phyloP scores from a whole-genome alignment of 169 alveolate genomes.

The Theileria equi region DNA sequence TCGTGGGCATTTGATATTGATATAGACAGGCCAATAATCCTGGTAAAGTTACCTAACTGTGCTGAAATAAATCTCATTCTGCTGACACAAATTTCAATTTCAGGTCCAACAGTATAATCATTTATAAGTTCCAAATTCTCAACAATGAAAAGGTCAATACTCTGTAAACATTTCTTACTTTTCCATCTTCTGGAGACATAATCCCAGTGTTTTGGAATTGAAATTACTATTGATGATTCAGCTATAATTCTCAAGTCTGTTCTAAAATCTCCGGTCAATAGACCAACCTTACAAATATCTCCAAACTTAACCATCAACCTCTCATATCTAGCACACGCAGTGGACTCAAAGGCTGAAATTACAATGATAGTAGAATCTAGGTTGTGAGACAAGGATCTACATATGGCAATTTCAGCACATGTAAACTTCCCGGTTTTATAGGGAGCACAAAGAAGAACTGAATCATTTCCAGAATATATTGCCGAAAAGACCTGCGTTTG shows the following conservation, averaged over 20 bases:
- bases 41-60: too few relatives aligned
- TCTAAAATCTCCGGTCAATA: constrained; percentile 82
- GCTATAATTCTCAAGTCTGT: constrained; percentile 80
- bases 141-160: constrained; percentile 85
- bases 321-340: constrained; percentile 26
- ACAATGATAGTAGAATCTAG: constrained; percentile 52
- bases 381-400: constrained; percentile 24
- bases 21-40: constrained; percentile 85
- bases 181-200: constrained; percentile 89
- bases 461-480: constrained; percentile 58
- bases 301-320: constrained; percentile 46
- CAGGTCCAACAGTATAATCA: constrained; percentile 83
- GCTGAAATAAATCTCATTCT: constrained; percentile 92
- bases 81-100: constrained; percentile 90
- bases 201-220: constrained; percentile 92
- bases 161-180: constrained; percentile 72
- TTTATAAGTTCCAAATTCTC: constrained; percentile 91
- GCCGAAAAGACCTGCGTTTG: constrained; percentile 69
- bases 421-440: constrained; percentile 58
- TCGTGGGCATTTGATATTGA: constrained; percentile 91
- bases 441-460: constrained; percentile 68
- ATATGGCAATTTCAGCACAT: constrained; percentile 63
- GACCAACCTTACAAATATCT: constrained; percentile 55
- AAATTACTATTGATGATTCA: constrained; percentile 76
- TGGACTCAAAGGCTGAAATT: constrained; percentile 25